phyloP scores from a whole-genome alignment of 2,329 filamentous ascomycete species.

The Colletotrichum siamense region DNA sequence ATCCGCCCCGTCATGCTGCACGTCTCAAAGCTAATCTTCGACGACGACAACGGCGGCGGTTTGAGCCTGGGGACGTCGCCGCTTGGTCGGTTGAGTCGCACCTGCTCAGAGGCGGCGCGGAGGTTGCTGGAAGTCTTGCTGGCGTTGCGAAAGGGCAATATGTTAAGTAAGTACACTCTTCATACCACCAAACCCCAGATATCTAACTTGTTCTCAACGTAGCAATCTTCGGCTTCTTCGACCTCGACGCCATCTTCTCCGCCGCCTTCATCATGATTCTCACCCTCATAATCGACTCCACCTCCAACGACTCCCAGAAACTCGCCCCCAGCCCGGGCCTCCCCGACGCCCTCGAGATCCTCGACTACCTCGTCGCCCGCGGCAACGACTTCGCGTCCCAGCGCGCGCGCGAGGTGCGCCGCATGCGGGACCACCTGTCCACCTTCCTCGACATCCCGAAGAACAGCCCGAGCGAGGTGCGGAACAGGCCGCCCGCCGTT shows the following conservation, averaged over 20 bases:
- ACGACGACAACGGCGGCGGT: background rate
- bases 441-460: slow-evolving; percentile 7
- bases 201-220: accelerated
- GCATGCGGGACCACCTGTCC: slow-evolving; percentile 7
- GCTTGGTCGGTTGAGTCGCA: background rate
- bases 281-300: slow-evolving; percentile 25
- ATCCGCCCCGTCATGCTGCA: slow-evolving; percentile 18
- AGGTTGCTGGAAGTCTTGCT: slow-evolving; percentile 5
- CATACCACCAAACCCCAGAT: accelerated
- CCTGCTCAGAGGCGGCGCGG: slow-evolving; percentile 16
- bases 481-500: background rate
- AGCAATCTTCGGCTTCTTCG: slow-evolving; percentile 20
- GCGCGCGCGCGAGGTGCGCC: slow-evolving; percentile 1
- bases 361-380: slow-evolving; percentile 31
- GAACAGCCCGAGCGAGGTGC: slow-evolving; percentile 1
- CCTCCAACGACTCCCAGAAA: slow-evolving; percentile 27
- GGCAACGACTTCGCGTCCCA: slow-evolving; percentile 29
- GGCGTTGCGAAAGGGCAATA: slow-evolving; percentile 31
- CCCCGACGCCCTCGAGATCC: slow-evolving; percentile 29
- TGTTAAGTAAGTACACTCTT: slow-evolving; percentile 25
- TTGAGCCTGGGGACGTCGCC: background rate
- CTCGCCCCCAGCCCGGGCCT: slow-evolving; percentile 30
- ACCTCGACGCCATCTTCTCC: slow-evolving; percentile 21
- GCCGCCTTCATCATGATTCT: slow-evolving; percentile 22
- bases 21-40: slow-evolving; percentile 15